Evolutionary conservation across 1,284 basidiomycete genomes (phyloP), one percentile per base, ranked within the genome.

Genomic region (Mycena citricolor): DNA sequence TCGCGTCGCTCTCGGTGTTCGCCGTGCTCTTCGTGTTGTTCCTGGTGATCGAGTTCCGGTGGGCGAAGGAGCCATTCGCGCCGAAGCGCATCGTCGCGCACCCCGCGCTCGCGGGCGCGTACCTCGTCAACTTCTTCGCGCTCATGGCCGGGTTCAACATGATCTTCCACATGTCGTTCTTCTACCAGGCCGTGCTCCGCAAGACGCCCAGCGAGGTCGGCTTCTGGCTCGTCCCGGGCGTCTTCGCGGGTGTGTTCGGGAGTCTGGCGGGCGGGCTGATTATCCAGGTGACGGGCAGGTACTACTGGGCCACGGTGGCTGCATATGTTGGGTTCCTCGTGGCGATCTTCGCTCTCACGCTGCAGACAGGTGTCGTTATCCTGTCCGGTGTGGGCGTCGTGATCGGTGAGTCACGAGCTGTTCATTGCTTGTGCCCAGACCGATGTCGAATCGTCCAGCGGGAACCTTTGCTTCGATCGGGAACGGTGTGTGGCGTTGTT

Each of bases 221-320:
- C 1, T 43, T 78, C 22, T 74, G 69, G 59, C 65, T 83, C 5
- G 57, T 82, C 10, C 65, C 79, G 11, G 58, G 61, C 8, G 70
- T 82, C 17, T 35, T 73, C 16, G 70, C 66, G 5, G 68, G 67
- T 12, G 68, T 81, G 4, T 35, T 57, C 1, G 81, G 79, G 0
- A 79, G 76, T 39, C 60, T 83, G 6, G 39, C 53, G 5, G 71
- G 74, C 4, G 80, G 80, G 0, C 52, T 81, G 32, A 59, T 72
- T 17, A 81, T 83, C 57, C 78, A 81, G 59, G 57, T 66, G 1
- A 80, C 76, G 7, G 81, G 80, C 5, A 76, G 71, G 54, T 82
- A 74, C 49, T 80, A 79, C 44, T 58, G 61, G 45, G 39, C 81
- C 5, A 82, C 80, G 0, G 59, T 80, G 0, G 45, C 56, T 11